Conservation (phyloP, 306 rosid genomes). For the Fragaria ananassa region DNA sequence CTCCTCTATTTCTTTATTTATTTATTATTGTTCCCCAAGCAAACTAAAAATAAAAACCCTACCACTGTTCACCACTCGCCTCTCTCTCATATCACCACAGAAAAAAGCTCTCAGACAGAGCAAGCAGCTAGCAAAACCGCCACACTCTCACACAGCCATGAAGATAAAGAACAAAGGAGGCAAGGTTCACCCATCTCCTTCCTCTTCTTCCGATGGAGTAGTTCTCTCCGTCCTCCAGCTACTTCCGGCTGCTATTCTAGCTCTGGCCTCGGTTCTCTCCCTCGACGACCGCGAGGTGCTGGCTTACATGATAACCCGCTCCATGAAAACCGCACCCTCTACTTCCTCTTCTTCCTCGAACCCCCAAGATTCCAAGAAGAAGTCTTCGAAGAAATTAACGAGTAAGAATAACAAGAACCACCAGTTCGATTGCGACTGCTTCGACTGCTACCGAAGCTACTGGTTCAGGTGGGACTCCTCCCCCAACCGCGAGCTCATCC, state of each 20-base stretch:
- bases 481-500: slow-evolving; percentile 55
- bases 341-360: slow-evolving; percentile 13
- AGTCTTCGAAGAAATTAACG: slow-evolving; percentile 10
- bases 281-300: slow-evolving; percentile 62
- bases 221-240: slow-evolving; percentile 40
- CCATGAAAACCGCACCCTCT: slow-evolving; percentile 32
- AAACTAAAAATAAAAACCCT: neutral
- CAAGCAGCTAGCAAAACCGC: neutral
- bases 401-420: slow-evolving; percentile 10
- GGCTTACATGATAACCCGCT: slow-evolving; percentile 53
- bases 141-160: slow-evolving; percentile 18
- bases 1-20: neutral
- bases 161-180: slow-evolving; percentile 66
- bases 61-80: neutral
- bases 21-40: neutral
- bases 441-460: slow-evolving; percentile 58
- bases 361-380: slow-evolving; percentile 32
- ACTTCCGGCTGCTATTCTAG: slow-evolving; percentile 57
- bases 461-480: slow-evolving; percentile 68
- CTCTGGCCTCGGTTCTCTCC: slow-evolving; percentile 39
- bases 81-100: neutral
- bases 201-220: slow-evolving; percentile 29
- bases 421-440: slow-evolving; percentile 51
- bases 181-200: slow-evolving; percentile 58
- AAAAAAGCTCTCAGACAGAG: neutral